These are phyloP conservation scores for Talaromyces adpressus DNA, from an alignment of 495 filamentous ascomycete genomes.

Conservation along the genomic window DNA sequence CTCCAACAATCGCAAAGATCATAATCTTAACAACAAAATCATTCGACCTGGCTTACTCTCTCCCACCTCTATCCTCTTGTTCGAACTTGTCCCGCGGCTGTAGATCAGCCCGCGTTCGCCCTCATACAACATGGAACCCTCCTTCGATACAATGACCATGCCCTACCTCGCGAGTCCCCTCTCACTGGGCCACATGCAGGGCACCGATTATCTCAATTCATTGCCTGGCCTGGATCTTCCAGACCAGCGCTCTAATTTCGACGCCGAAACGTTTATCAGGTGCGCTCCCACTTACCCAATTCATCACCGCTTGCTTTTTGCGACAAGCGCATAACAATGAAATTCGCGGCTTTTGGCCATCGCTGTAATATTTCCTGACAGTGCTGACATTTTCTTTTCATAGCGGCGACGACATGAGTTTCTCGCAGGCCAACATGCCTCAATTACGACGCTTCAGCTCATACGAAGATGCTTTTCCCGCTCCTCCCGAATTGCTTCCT, in stretches of 20 bases:
- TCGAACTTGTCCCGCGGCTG: constrained; percentile 2
- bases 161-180: constrained; percentile 49
- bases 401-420: constrained; percentile 36
- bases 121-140: constrained; percentile 44
- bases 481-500: constrained; percentile 22
- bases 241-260: constrained; percentile 51
- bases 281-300: constrained; percentile 20
- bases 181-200: constrained; percentile 44
- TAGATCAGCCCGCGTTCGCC: background rate
- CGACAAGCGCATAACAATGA: background rate
- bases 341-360: background rate
- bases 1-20: background rate
- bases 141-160: constrained; percentile 60
- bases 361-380: background rate
- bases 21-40: background rate
- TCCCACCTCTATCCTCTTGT: background rate
- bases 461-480: constrained; percentile 64
- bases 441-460: constrained; percentile 34
- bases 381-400: background rate
- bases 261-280: constrained; percentile 54
- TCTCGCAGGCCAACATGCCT: constrained; percentile 27
- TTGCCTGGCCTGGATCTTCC: constrained; percentile 48
- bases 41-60: background rate
- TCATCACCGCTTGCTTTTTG: background rate
- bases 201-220: constrained; percentile 44